Base-by-base conservation (phyloP, 495 filamentous ascomycete genomes). In the Talaromyces ruber region DNA sequence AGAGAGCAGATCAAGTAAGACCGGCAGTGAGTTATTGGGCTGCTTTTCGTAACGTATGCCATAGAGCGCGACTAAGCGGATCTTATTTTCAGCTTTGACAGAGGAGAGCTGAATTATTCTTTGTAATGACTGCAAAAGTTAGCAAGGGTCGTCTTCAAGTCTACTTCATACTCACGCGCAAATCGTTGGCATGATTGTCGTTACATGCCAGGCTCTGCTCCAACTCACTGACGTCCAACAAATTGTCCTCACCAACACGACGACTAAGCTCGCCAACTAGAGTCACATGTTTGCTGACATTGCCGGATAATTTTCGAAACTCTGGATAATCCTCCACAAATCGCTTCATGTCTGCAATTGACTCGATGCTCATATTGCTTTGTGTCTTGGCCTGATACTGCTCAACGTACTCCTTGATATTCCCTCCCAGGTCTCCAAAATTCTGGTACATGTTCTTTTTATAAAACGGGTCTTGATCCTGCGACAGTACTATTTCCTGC, bases 361-460 rank as follows among this genome's bases (percentile, higher is more conserved):
- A 96, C 66, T 98, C 94, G 65, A 98, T 95, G 68, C 96, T 93
- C 71, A 88, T 89, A 66, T 86, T 96, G 64, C 84, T 94, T 68
- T 96, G 89, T 11, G 92, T 96, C 71, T 96, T 97, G 28, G 87
- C 90, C 67, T 97, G 94, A 70, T 97, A 98, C 64, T 97, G 94
- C 71, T 95, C 91, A 62, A 98, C 94, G 71, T 98, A 98, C 63
- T 97, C 93, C 71, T 98, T 98, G 72, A 97, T 97, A 69, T 96
- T 98, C 59, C 94, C 90, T 22, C 94, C 94, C 21, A 98, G 82
- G 65, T 98, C 94, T 47, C 94, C 94, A 72, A 98, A 98, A 68
- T 98, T 98, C 67, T 96, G 86, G 68, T 92, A 98, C 95, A 98
- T 98, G 72, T 98, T 98, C 77, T 96, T 97, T 76, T 97, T 97